Base-by-base conservation (phyloP, 306 rosid genomes). In the Cajanus cajan region DNA sequence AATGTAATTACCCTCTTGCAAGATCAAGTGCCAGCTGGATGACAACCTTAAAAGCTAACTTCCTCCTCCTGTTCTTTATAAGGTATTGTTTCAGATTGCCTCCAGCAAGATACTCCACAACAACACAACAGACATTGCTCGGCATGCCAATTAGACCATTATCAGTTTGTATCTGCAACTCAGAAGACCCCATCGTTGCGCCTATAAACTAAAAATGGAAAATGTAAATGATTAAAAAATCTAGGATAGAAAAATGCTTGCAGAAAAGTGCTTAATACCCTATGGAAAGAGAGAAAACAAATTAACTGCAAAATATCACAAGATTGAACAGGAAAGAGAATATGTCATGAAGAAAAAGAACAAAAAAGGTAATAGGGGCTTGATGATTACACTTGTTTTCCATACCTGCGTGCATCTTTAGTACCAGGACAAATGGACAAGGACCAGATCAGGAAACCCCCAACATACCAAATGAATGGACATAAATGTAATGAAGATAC, bases 21-120 rank as follows among this genome's bases (percentile, higher is more conserved):
- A 95, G 96, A 91, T 95, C 98, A 51, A 91, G 90, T 57, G 92
- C 98, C 81, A 95, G 85, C 91, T 95, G 98, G 84, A 85, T 86
- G 74, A 95, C 98, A 34, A 95, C 90, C 84, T 88, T 92, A 74
- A 92, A 95, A 76, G 98, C 90, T 85, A 95, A 86, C 76, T 95
- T 95, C 92, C 91, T 92, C 85, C 95, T 87, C 89, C 96, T 82
- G 86, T 95, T 95, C 85, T 92, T 95, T 74, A 95, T 95, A 58
- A 95, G 91, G 87, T 77, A 95, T 50, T 93, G 78, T 83, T 95
- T 95, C 64, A 95, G 85, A 25, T 91, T 74, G 66, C 98, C 98
- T 34, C 98, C 98, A 0, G 94, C 87, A 24, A 92, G 97, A 90
- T 95, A 95, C 82, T 95, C 98, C 86, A 95, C 98, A 31, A 91